phyloP scores from a whole-genome alignment of 2,329 filamentous ascomycete genomes.

The Acephala macrosclerotiorum region DNA sequence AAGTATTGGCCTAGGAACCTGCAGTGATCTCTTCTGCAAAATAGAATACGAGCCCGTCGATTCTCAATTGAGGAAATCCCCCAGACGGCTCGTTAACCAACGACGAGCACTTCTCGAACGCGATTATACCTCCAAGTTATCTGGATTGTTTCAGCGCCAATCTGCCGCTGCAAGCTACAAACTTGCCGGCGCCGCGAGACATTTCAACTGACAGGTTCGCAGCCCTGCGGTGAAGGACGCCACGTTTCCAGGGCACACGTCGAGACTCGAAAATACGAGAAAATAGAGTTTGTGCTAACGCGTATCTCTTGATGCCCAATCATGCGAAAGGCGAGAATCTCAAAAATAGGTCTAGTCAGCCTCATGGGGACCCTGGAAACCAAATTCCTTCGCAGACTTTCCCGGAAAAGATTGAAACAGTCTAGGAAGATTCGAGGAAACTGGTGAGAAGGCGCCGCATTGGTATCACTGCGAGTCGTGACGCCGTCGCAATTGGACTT shows the following conservation, averaged over 20 bases:
- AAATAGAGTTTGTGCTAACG: neutral
- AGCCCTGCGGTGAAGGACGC: neutral
- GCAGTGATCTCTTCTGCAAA: neutral
- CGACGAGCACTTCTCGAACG: neutral
- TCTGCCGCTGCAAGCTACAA: neutral
- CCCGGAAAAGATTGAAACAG: neutral
- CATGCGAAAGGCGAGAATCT: neutral
- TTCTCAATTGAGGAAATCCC: neutral
- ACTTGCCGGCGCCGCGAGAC: neutral
- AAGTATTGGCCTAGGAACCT: neutral
- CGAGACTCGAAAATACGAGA: neutral
- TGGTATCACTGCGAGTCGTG: slow-evolving; percentile 4
- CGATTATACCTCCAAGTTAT: neutral
- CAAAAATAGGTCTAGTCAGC: neutral
- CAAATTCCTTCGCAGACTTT: neutral
- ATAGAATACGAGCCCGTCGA: neutral
- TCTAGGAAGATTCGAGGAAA: neutral
- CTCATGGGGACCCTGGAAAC: neutral
- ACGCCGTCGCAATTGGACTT: slow-evolving; percentile 1
- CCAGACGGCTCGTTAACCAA: neutral
- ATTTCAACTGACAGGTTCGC: neutral
- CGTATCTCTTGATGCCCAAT: slow-evolving; percentile 3
- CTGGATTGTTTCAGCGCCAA: slow-evolving; percentile 1
- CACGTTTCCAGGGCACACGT: neutral
- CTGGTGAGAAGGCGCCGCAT: neutral